Evolutionary conservation across 2,329 filamentous ascomycete genomes (phyloP), one percentile per base, ranked within the genome.

Genomic region (Aspergillus quadricinctus): DNA sequence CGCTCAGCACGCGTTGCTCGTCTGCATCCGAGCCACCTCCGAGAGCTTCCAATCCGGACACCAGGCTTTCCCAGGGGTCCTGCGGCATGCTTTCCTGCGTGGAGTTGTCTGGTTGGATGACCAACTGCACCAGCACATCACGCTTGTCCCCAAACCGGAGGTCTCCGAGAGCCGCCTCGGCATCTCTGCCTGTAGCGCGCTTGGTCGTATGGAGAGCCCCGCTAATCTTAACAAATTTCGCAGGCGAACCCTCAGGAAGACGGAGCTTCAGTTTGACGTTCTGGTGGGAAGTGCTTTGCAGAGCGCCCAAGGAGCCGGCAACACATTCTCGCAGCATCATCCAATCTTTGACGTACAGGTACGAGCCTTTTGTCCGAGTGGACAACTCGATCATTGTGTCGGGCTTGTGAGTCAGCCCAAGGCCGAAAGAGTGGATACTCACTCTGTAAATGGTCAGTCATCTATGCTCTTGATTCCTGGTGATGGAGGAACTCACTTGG

Each of bases 271-370:
- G 82, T 78, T 96, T 97, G 56, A 95, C 94, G 69, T 97, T 97
- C 72, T 97, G 94, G 72, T 99, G 94, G n/a, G 94, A 97, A 28
- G 91, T 88, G 2, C 90, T 92, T 74, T 99, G 94, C 70, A 97
- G 83, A 14, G 91, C 87, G 49, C 94, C 94, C 28, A 99, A 79
- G 68, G 93, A 97, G 46, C 94, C 94, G 25, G 92, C 94, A 48
- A 97, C 82, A 72, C 94, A 97, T 73, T 99, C 94, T 28, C 94
- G 88, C 37, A 99, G 83, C 93, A 97, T 99, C 93, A 97, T 97
- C 94, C 94, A 99, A 73, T 99, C 94, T 76, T 97, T 99, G 64
- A 99, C 92, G 68, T 97, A 99, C 1, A 92, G 95, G 70, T 97
- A 99, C 1, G 92, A 95, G 4, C 92, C 94, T 77, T 97, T 99